Conservation (phyloP, 345 rosid genomes). For the Gynandropsis gynandra region DNA sequence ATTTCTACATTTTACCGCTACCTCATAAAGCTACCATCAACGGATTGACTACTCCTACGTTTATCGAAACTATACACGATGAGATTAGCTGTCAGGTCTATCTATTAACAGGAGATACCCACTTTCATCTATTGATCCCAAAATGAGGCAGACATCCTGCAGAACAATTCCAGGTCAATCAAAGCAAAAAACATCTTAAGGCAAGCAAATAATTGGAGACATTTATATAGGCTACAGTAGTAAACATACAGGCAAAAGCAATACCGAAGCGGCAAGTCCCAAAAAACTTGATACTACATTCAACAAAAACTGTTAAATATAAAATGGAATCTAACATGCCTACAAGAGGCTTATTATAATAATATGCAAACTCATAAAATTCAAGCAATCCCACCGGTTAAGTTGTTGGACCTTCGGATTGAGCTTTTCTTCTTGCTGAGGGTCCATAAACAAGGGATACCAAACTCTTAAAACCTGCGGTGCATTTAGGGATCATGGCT, state of each 20-base stretch:
- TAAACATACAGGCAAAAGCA: slow-evolving; percentile 31
- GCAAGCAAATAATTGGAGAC: slow-evolving; percentile 14
- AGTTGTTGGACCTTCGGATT: slow-evolving; percentile 35
- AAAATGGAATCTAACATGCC: slow-evolving; percentile 37
- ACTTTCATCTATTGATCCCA: slow-evolving; percentile 1
- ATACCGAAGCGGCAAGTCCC: slow-evolving; percentile 32
- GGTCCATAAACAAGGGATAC: slow-evolving; percentile 18
- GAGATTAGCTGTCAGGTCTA: slow-evolving; percentile 35
- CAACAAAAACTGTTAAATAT: slow-evolving; percentile 31
- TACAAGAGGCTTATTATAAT: slow-evolving; percentile 47
- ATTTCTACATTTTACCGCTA: slow-evolving; percentile 11
- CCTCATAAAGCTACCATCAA: slow-evolving; percentile 29
- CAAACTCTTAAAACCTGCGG: background rate
- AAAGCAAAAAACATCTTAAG: slow-evolving; percentile 10
- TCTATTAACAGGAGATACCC: slow-evolving; percentile 22
- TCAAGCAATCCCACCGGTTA: slow-evolving; percentile 71
- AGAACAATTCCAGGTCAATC: slow-evolving; percentile 1
- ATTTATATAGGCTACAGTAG: slow-evolving; percentile 25
- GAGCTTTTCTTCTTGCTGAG: slow-evolving; percentile 29
- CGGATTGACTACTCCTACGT: slow-evolving; percentile 54
- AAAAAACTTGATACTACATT: slow-evolving; percentile 59
- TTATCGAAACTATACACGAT: slow-evolving; percentile 46
- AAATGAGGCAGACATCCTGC: background rate
- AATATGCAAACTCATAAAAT: slow-evolving; percentile 45
- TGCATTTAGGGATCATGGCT: slow-evolving; percentile 33